Base-by-base conservation (phyloP, 441 rosid genomes). In the Omphalea diandra region DNA sequence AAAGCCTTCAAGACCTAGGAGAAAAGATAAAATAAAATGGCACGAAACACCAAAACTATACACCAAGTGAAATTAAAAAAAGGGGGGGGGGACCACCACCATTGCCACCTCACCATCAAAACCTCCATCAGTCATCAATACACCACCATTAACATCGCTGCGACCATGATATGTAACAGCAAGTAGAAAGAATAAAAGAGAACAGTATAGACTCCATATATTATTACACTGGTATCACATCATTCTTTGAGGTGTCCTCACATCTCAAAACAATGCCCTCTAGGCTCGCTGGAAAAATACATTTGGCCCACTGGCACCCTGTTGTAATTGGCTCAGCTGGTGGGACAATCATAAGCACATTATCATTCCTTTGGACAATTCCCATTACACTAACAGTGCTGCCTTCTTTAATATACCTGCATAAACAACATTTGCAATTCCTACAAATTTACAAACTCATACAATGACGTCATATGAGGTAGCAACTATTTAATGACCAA, bases 301-400 rank as follows among this genome's bases (percentile, higher is more conserved):
- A 93, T 63, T 82, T 85, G 18, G 73, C 77, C 97, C 98, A 96
- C 59, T 89, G 98, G 83, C 99, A 96, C 41, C 98, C 97, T 17
- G 97, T 95, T 53, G 98, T 80, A 10, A 84, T 78, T 68, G 98
- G 98, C 61, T 96, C 98, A 0, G 98, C 76, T 0, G 94, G 86
- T 67, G 99, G 97, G 47, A 94, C 91, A 6, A 96, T 91, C 98
- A 91, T 96, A 22, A 96, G 91, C 81, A 96, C 94, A 8, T 89
- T 93, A 14, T 96, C 99, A 31, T 96, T 96, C 83, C 99, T 88
- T 74, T 96, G 97, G 73, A 96, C 99, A 54, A 96, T 90, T 69
- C 99, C 99, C 85, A 93, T 89, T 74, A 96, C 97, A 74, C 99
- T 91, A 59, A 93, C 99, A 0, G 98, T 91, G 85, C 98, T 93